phyloP scores from a whole-genome alignment of 345 rosid species.

The Psidium friedrichsthalianum region DNA sequence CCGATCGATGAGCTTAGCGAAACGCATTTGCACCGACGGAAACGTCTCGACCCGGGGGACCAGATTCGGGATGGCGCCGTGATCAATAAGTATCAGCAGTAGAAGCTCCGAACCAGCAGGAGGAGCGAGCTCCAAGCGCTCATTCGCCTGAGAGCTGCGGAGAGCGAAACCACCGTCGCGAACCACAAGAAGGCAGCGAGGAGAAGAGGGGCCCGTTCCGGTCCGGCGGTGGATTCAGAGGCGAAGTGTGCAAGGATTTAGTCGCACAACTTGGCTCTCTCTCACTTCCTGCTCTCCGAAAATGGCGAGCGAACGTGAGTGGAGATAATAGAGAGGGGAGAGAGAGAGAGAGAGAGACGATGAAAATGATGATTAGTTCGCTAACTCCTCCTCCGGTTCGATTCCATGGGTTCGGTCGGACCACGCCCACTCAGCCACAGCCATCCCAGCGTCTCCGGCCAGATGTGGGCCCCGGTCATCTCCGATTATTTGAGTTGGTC shows the following conservation, averaged over 20 bases:
- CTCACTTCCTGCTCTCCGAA: background rate
- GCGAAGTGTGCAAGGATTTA: background rate
- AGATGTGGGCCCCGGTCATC: background rate
- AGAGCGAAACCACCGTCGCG: background rate
- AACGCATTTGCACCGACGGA: background rate
- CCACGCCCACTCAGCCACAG: background rate
- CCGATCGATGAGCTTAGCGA: conserved; percentile 5
- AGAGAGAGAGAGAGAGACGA: background rate
- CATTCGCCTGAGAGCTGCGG: background rate
- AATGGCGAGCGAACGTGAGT: background rate
- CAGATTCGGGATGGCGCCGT: background rate
- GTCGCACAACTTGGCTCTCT: background rate
- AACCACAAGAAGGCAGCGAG: background rate
- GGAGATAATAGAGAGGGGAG: background rate
- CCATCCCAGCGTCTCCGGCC: background rate
- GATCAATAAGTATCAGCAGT: background rate
- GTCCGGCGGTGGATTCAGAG: background rate
- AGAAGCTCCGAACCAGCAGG: background rate
- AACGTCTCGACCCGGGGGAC: background rate
- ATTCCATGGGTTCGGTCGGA: background rate
- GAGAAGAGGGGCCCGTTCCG: background rate
- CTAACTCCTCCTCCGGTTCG: background rate
- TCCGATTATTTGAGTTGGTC: background rate
- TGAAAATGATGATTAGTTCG: background rate
- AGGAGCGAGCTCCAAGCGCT: background rate